A percentile compares a stretch with the other conserved stretches of the same genome.
These are phyloP conservation scores for Oryza meridionalis DNA, from an alignment of 176 grass and related monocot species.

Conservation along the genomic window DNA sequence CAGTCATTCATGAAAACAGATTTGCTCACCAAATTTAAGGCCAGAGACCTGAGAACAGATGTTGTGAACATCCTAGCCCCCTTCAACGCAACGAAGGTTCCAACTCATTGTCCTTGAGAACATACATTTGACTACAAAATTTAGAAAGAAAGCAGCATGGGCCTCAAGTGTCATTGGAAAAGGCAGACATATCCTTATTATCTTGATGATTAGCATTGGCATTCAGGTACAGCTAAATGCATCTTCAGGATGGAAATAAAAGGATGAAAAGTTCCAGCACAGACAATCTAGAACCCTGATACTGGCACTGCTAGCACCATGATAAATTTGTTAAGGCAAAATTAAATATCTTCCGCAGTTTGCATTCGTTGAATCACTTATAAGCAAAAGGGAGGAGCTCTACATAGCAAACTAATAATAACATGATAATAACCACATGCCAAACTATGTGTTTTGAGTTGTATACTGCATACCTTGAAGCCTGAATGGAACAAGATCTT, in stretches of 20 bases:
- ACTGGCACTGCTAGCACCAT: not conserved
- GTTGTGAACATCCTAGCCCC: not conserved
- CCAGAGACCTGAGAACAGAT: not conserved
- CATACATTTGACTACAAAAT: not conserved
- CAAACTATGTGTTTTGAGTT: not conserved
- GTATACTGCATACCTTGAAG: not conserved
- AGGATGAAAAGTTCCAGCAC: not conserved
- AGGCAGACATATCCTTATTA: not conserved
- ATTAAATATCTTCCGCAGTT: too few relatives aligned
- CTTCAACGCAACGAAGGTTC: constrained; percentile 18
- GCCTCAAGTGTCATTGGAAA: not conserved
- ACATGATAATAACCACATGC: constrained; percentile 2
- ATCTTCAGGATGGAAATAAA: not conserved
- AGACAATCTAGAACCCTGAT: not conserved
- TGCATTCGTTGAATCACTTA: too few relatives aligned
- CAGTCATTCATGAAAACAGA: constrained; percentile 1
- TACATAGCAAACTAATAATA: not conserved
- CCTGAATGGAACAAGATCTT: not conserved
- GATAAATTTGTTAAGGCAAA: not conserved
- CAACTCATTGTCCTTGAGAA: constrained; percentile 23
- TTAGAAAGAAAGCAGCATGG: constrained; percentile 1
- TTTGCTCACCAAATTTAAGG: constrained; percentile 6
- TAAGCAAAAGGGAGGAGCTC: not conserved
- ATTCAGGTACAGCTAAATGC: constrained; percentile 21
- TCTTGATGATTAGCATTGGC: constrained; percentile 4